Evolutionary conservation across 768 basidiomycete species (phyloP).

Genomic region (Leccinum truebloodii): DNA sequence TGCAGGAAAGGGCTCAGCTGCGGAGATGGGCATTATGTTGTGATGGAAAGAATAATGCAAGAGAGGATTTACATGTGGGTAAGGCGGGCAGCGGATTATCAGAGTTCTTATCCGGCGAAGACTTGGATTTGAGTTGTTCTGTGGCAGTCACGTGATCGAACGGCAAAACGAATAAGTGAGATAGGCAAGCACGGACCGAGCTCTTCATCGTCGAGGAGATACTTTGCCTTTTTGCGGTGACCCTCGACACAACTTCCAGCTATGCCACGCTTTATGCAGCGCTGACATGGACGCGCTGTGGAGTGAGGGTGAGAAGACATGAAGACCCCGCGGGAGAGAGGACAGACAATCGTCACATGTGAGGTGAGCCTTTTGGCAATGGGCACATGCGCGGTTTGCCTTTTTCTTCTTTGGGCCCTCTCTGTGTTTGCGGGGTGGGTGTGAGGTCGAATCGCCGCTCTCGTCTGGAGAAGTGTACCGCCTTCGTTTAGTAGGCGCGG

Average conservation of each 20-base stretch:
- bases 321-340: constrained; percentile 3
- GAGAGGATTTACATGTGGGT: constrained; percentile 33
- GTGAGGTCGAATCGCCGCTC: constrained; percentile 47
- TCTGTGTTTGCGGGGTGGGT: constrained; percentile 53
- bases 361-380: constrained; percentile 96
- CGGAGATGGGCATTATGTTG: constrained; percentile 13
- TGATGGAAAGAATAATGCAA: not conserved
- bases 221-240: constrained; percentile 97
- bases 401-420: constrained; percentile 93
- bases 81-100: constrained; percentile 31
- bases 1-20: constrained; percentile 54
- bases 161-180: constrained; percentile 1
- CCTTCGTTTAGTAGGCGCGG: constrained; percentile 52
- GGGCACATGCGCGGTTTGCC: constrained; percentile 89
- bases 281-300: constrained; percentile 91
- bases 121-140: constrained; percentile 43
- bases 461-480: constrained; percentile 63
- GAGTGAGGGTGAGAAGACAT: constrained; percentile 13
- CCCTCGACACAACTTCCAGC: constrained; percentile 90
- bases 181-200: constrained; percentile 55
- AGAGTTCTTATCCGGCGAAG: constrained; percentile 29
- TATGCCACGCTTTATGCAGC: constrained; percentile 93
- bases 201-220: constrained; percentile 92
- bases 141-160: constrained; percentile 33
- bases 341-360: constrained; percentile 97